Base-by-base conservation (phyloP, 2,329 filamentous ascomycete species). In the Calonectria ilicicola region DNA sequence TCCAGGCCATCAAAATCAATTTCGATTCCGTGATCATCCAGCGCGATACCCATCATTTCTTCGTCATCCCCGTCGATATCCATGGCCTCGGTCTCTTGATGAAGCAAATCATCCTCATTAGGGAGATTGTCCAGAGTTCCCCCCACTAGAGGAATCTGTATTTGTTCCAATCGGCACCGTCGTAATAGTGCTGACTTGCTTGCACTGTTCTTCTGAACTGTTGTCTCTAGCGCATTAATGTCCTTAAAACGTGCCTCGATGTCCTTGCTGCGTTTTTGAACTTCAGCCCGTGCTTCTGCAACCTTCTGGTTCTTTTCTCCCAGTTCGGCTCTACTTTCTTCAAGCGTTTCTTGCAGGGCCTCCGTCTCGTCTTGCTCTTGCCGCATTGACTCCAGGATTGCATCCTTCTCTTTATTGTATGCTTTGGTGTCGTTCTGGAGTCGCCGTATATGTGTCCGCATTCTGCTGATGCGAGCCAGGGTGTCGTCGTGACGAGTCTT, bases 91-190 rank as follows among this genome's bases (percentile, higher is more conserved):
- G 93, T 91, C 80, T 98, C 95, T 68, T 91, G 90, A 71, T 93
- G 92, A 51, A 95, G 87, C 49, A 97, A 86, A 74, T 93, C 90
- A 77, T 98, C 95, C 81, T 97, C 95, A 79, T 97, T 95, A 3
- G 97, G 97, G 65, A 99, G 88, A 75, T 93, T 91, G 79, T 98
- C 95, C 27, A 99, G 88, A 2, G 95, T 98, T 27, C 92, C 93
- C 69, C 92, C 87, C 2, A 89, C 86, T 26, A 99, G 88, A 2
- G 97, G 97, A 71, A 99, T 90, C 74, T 93, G 92, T 77, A 98
- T 94, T 81, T 98, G 96, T 82, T 98, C 96, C 58, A 99, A 91
- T 82, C 97, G 96, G 87, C 96, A 98, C 74, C 95, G 92, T 80
- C 95, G 92, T 65, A 99, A 89, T 58, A 98, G 86, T 53, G 92